phyloP scores from a whole-genome alignment of 176 grass and related monocot genomes.

The Carex kokanica region DNA sequence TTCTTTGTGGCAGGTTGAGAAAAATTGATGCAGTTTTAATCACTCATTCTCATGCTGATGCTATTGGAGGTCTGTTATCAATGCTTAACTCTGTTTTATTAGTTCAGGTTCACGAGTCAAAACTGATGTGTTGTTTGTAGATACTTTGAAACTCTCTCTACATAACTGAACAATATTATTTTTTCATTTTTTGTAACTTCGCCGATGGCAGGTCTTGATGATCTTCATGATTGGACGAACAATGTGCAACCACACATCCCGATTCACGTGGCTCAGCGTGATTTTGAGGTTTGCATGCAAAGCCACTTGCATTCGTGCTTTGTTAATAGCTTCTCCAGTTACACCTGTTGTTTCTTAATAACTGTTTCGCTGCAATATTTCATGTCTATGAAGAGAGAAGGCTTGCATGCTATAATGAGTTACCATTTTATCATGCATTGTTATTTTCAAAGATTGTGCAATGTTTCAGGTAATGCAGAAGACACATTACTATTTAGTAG shows the following conservation, averaged over 20 bases:
- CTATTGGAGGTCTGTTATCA: conserved; percentile 73
- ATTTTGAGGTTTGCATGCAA: conserved; percentile 63
- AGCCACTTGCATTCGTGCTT: neutral
- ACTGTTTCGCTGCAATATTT: neutral
- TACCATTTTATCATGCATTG: neutral
- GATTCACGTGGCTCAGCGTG: conserved; percentile 71
- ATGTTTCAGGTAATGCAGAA: conserved; percentile 88
- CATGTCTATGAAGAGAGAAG: neutral
- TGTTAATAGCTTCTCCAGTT: neutral
- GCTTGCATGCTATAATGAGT: conserved; percentile 8
- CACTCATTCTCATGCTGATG: conserved; percentile 95
- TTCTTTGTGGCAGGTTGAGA: conserved; percentile 51
- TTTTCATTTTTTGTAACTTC: conserved; percentile 28
- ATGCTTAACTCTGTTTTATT: neutral
- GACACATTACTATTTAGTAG: conserved; percentile 96
- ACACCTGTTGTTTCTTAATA: neutral
- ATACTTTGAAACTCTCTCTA: neutral
- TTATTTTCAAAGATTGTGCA: neutral
- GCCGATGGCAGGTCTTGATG: conserved; percentile 68
- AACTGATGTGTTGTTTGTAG: neutral
- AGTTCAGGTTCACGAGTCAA: neutral
- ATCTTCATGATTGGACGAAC: conserved; percentile 94
- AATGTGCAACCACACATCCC: conserved; percentile 77
- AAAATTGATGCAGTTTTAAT: conserved; percentile 70
- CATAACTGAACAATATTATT: neutral